These are phyloP conservation scores for Trichoderma citrinoviride DNA, from an alignment of 2,329 filamentous ascomycete genomes.

Conservation along the genomic window DNA sequence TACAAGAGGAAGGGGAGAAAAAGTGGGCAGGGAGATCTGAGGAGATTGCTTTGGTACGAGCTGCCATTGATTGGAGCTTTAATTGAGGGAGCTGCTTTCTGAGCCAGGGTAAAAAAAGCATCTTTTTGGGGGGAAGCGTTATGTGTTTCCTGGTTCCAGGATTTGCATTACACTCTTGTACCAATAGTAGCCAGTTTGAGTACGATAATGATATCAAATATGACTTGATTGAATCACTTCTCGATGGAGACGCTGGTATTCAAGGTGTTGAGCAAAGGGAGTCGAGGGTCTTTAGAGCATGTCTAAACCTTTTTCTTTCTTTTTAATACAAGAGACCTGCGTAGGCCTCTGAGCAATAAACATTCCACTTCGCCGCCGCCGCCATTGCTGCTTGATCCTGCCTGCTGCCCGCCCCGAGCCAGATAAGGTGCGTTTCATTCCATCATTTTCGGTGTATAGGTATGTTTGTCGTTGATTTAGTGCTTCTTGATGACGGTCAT, in stretches of 20 bases:
- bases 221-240: background rate
- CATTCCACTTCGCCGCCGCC: background rate
- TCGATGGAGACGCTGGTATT: background rate
- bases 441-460: background rate
- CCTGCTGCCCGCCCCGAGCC: background rate
- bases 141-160: slow-evolving; percentile 9
- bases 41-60: too few species aligned
- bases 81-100: background rate
- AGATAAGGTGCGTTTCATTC: background rate
- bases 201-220: background rate
- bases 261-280: slow-evolving; percentile 26
- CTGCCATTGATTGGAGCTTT: background rate
- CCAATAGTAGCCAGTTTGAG: slow-evolving; percentile 21
- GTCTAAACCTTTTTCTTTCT: slow-evolving; percentile 35
- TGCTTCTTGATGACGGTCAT: slow-evolving; percentile 51
- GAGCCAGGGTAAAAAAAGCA: slow-evolving; percentile 12
- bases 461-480: slow-evolving; percentile 30
- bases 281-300: slow-evolving; percentile 30
- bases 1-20: slow-evolving; percentile 13
- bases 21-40: background rate
- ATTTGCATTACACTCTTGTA: slow-evolving; percentile 18
- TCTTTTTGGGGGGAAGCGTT: background rate
- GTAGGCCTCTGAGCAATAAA: slow-evolving; percentile 11
- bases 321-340: slow-evolving; percentile 32
- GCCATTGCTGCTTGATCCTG: slow-evolving; percentile 10